Conservation (phyloP, 495 filamentous ascomycete genomes). For the Hypoxylon fuscum region DNA sequence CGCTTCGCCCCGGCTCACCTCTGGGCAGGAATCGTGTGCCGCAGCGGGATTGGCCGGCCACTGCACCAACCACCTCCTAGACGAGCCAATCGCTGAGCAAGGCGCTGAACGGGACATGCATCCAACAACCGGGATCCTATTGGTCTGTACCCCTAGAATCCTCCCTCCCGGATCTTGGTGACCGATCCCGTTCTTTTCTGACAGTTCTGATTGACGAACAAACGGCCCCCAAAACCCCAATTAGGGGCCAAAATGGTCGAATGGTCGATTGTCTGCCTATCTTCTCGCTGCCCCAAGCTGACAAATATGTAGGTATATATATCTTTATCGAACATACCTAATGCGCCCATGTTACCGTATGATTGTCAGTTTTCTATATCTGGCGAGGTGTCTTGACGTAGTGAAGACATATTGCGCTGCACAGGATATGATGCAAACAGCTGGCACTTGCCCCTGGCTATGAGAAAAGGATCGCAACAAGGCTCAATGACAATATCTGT, state of each 20-base stretch:
- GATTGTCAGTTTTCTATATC: constrained; percentile 18
- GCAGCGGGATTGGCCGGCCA: constrained; percentile 36
- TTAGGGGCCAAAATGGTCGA: constrained; percentile 14
- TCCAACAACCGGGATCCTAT: constrained; percentile 14
- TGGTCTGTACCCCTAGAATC: constrained; percentile 23
- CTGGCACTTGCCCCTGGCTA: not conserved
- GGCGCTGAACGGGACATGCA: constrained; percentile 30
- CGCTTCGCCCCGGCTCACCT: constrained; percentile 39
- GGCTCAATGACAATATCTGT: no score
- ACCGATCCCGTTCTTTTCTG: constrained; percentile 20
- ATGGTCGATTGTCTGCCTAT: constrained; percentile 1
- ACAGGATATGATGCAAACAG: not conserved
- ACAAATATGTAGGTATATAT: constrained; percentile 11
- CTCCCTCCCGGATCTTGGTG: constrained; percentile 32
- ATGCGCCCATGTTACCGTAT: constrained; percentile 14
- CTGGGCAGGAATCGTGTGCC: constrained; percentile 23
- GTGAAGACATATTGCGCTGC: constrained; percentile 4
- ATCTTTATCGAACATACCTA: constrained; percentile 22
- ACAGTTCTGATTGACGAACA: constrained; percentile 24
- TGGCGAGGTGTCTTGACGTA: constrained; percentile 8
- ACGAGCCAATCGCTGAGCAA: constrained; percentile 28
- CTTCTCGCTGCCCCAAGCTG: constrained; percentile 17
- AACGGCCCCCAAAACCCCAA: constrained; percentile 19
- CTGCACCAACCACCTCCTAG: constrained; percentile 11
- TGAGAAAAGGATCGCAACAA: not conserved